Evolutionary conservation across 805 yeast species (phyloP), one percentile per base, ranked within the genome.

Genomic region (Candida tammaniensis): DNA sequence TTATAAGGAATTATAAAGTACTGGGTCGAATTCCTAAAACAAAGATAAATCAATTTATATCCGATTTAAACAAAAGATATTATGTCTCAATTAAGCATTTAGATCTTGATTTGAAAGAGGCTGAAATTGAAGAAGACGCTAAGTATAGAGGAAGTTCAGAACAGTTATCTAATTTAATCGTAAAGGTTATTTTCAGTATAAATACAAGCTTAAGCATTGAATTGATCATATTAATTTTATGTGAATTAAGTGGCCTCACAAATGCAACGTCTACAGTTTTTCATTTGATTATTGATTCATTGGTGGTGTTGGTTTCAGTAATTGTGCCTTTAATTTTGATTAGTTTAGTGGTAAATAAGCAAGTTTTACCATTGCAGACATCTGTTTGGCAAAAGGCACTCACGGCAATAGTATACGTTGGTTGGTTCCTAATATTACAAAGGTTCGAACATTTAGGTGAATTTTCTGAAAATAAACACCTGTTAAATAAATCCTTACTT

Each of bases 301-400:
- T 73, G 27, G 63, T 70, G 19, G 32, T 70, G 7, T 48, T 68
- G 5, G 54, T 72, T 14, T 55, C 69, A 2, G 54, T 68, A 14
- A 39, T 69, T n/a, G 60, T 64, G 30, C 81, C 81, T n/a, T 57
- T 64, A 19, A 38, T 63, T 17, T 52, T 64, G 4, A 45, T 66
- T 11, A 54, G 54, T 33, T 48, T 64, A 26, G 47, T 55, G 20
- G 36, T 63, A 11, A 53, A 48, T 39, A 59, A 59, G 33, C 55
- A 51, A 12, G 21, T 60, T 13, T 22, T 45, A 7, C 64, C 64
- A 9, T 9, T 15, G 5, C 15, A 30, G 4, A 25, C 41, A 18
- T 27, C 39, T 7, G 20, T 29, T 13, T 6, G 6, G 11, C 32
- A 20, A 29, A 29, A 29, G 12, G 12, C n/a, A n/a, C n/a, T n/a